Conservation (phyloP, 1,284 basidiomycete species). For the Ganoderma resinaceum region DNA sequence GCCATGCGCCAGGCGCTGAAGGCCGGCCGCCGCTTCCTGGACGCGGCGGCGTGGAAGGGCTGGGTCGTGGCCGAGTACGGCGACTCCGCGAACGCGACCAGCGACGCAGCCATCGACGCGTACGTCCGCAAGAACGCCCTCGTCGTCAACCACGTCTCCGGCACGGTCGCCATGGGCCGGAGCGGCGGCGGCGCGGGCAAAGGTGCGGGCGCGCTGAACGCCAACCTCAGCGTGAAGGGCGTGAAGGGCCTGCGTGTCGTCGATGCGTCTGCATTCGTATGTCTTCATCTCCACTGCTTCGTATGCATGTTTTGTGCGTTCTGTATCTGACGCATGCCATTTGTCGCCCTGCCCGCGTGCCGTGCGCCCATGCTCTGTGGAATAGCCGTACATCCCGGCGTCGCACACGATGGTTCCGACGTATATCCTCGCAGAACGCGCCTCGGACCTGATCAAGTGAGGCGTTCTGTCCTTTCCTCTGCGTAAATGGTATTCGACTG, state of each 20-base stretch:
- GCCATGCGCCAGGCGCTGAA: conserved; percentile 30
- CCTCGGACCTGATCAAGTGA: conserved; percentile 33
- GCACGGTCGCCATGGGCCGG: conserved; percentile 17
- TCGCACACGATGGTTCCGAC: conserved; percentile 33
- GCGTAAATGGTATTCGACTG: neutral
- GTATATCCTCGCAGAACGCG: conserved; percentile 37
- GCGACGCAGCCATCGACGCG: conserved; percentile 23
- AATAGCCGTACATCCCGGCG: conserved; percentile 32
- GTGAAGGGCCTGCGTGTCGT: conserved; percentile 40
- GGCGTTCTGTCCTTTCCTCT: neutral
- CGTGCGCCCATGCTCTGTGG: neutral
- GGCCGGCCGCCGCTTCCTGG: conserved; percentile 26
- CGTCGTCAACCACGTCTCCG: conserved; percentile 13
- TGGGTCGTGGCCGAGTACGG: conserved; percentile 11
- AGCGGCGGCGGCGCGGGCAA: neutral
- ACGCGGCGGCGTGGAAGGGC: conserved; percentile 28
- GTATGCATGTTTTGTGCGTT: neutral
- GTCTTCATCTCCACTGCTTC: conserved; percentile 5
- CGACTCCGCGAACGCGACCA: conserved; percentile 12
- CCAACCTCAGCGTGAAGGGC: conserved; percentile 42
- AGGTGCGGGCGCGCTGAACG: conserved; percentile 38
- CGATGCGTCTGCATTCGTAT: conserved; percentile 43
- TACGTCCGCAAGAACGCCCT: conserved; percentile 20
- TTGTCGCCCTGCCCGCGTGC: neutral
- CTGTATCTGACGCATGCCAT: neutral